Base-by-base conservation (phyloP, 1,284 basidiomycete genomes). In the Trichosporon ovoides region DNA sequence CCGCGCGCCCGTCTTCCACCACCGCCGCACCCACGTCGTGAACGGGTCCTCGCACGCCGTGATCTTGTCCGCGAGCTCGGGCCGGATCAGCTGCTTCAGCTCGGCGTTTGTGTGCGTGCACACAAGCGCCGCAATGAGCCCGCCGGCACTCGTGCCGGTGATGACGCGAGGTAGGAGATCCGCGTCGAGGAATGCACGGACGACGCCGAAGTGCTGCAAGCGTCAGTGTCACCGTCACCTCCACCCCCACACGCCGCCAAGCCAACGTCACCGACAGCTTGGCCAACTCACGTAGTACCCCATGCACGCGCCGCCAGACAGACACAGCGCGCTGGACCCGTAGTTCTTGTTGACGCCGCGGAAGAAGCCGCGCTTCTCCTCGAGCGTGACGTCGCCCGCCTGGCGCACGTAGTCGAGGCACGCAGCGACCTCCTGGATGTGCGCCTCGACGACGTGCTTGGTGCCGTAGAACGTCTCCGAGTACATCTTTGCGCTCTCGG, bases 351-450 rank as follows among this genome's bases (percentile, higher is more conserved):
- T 91, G 43, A 88, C 85, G 59, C 84, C 86, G 73, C 89, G 88
- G 80, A 96, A 98, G 75, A 99, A 97, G 6, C 85, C 83, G 64
- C 86, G 85, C 80, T 98, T 98, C 77, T 96, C 91, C 62, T 96
- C 90, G 10, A 85, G 79, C 0, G 88, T 84, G 7, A 98, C 79
- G 35, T 87, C 85, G 0, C 82, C 80, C 0, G 89, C 84, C 22
- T 85, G 82, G 3, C 90, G 83, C 48, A 97, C 83, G 69, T 84
- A 91, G 64, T 83, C 82, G 5, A 97, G 78, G 0, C 87, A 84
- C 33, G 77, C 80, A 71, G 86, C 86, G 60, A 91, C 85, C 71
- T 96, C 92, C 38, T 84, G 80, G 58, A 91, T 81, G 72, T 94
- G 95, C 31, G 85, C 88, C 89, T 95, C 91, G 62, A 95, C 87